Base-by-base conservation (phyloP, 2,329 filamentous ascomycete genomes). In the Pseudogymnoascus sp. region DNA sequence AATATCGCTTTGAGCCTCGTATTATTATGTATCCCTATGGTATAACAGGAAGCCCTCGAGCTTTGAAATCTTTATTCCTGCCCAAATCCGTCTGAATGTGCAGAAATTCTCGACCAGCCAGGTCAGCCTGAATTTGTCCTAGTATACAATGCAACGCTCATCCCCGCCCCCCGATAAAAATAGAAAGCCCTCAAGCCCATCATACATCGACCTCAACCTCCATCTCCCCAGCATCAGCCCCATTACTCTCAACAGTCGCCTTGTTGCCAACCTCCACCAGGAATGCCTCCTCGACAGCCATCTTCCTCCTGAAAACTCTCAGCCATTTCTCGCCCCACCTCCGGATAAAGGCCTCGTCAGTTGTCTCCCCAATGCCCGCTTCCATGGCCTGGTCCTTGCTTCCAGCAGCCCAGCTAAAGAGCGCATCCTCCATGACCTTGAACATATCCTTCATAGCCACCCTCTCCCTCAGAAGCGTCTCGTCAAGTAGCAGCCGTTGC, bases 241-340 rank as follows among this genome's bases (percentile, higher is more conserved):
- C 66, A 29, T 64, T 62, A 10, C 65, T 56, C 59, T 62, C 63
- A 60, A 38, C 42, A 3, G 59, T 59, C 6, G 59, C 21, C 21
- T 42, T 65, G 68, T 73, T 76, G 60, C 65, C 72, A 2, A 73
- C 73, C 67, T 79, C 78, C 7, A 75, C 63, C 61, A 81, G 71
- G 71, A 83, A 85, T 0, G 89, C 83, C 76, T 97, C 92, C 77
- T 97, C 93, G 13, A 97, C 90, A 2, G 90, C 90, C 13, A 85
- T 84, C 76, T 91, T 89, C 47, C 95, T 82, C 70, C 86, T 80
- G 75, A 96, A 97, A 1, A 95, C 91, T 33, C 91, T 83, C 66
- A 91, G 78, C 95, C 95, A 99, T 59, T 92, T 84, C 72, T 85
- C 83, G 0, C 89, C 93, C 95, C 95, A 97, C 61, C 84, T 82